Percentiles rank a stretch among this genome's conserved stretches.
Conservation (phyloP, 192 early-diverging fungal genomes). For the Spizellomyces sp. region DNA sequence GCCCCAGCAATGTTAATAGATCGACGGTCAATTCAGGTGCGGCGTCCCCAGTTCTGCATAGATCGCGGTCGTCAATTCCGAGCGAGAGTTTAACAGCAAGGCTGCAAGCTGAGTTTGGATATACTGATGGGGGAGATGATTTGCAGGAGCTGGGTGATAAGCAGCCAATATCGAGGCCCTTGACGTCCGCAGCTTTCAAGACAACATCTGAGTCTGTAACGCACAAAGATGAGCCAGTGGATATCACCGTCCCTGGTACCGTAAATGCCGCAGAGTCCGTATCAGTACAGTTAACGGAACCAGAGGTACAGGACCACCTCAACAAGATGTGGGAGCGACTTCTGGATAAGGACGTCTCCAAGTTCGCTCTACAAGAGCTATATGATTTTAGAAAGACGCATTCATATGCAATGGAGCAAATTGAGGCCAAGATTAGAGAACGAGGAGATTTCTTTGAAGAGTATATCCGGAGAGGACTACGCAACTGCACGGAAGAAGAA, state of each 20-base stretch:
- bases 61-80: background rate
- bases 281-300: slow-evolving; percentile 40
- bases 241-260: background rate
- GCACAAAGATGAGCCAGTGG: no score
- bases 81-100: no score
- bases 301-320: slow-evolving; percentile 67
- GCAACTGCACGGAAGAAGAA: slow-evolving; percentile 3
- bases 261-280: slow-evolving; percentile 8
- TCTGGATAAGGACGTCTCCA: slow-evolving; percentile 65
- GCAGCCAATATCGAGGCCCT: slow-evolving; percentile 5
- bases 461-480: slow-evolving; percentile 73
- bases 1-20: background rate
- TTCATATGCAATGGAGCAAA: slow-evolving; percentile 62
- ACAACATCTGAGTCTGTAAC: no score
- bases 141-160: background rate
- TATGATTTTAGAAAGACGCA: slow-evolving; percentile 76
- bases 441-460: slow-evolving; percentile 73
- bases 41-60: background rate
- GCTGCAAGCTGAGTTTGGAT: background rate
- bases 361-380: slow-evolving; percentile 73
- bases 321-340: slow-evolving; percentile 75
- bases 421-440: slow-evolving; percentile 61
- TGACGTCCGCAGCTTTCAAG: background rate
- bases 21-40: slow-evolving; percentile 1
- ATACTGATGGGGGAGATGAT: background rate